These are phyloP conservation scores for Blepharisma undulans DNA, from an alignment of 169 alveolate species.

Conservation along the genomic window DNA sequence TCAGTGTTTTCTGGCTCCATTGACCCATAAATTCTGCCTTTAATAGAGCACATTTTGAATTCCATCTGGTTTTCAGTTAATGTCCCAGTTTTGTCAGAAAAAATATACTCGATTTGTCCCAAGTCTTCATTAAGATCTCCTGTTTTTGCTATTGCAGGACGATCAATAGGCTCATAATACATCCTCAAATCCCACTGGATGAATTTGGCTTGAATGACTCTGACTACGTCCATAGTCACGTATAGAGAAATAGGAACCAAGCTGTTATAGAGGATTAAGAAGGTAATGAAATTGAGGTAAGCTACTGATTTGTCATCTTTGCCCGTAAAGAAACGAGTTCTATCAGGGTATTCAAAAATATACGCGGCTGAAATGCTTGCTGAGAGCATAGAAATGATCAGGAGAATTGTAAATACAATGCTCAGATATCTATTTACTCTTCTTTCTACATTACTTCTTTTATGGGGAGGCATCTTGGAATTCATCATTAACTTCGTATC, in stretches of 20 bases:
- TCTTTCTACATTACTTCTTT: constrained; percentile 69
- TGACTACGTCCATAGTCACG: constrained; percentile 38
- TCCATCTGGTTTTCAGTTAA: constrained; percentile 95
- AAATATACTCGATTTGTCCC: constrained; percentile 88
- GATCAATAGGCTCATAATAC: constrained; percentile 69
- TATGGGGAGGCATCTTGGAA: constrained; percentile 63
- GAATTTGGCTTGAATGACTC: constrained; percentile 91
- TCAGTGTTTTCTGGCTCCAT: not conserved
- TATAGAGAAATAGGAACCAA: constrained; percentile 35
- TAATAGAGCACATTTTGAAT: constrained; percentile 60
- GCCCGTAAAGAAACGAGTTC: constrained; percentile 2
- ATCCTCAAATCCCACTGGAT: constrained; percentile 85
- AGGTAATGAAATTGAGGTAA: constrained; percentile 64
- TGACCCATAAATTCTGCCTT: constrained; percentile 20
- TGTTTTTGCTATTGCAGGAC: constrained; percentile 76
- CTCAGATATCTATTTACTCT: constrained; percentile 66
- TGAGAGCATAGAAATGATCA: constrained; percentile 14
- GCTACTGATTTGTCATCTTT: not conserved
- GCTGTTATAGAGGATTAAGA: constrained; percentile 86
- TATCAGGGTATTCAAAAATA: not conserved
- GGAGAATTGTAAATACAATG: constrained; percentile 40
- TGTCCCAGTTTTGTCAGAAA: constrained; percentile 97
- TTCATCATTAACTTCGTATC: constrained; percentile 78
- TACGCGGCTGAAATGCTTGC: not conserved
- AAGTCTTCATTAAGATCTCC: constrained; percentile 85